These are phyloP conservation scores for Trichoderma arundinaceum DNA, from an alignment of 2,329 filamentous ascomycete genomes.

Conservation along the genomic window DNA sequence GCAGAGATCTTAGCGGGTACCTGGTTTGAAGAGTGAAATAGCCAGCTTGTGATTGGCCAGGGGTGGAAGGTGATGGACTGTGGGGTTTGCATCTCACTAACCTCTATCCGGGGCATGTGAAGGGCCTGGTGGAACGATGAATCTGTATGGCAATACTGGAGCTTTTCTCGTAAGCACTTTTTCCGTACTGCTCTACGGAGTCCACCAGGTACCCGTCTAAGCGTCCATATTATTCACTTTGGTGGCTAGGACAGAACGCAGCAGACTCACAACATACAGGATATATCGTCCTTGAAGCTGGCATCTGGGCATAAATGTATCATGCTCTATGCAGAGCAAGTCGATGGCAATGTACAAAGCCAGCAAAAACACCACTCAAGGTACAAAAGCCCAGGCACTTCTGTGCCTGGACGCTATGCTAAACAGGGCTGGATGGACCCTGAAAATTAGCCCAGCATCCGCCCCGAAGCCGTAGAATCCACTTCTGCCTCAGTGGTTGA, in stretches of 20 bases:
- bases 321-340: not conserved
- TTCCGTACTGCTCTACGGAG: too few relatives aligned
- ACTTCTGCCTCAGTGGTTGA: conserved; percentile 12
- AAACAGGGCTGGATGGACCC: conserved; percentile 21
- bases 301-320: too few relatives aligned
- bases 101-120: conserved; percentile 12
- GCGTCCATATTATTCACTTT: too few relatives aligned
- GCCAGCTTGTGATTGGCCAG: not conserved
- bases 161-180: too few relatives aligned
- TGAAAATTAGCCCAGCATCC: conserved; percentile 1
- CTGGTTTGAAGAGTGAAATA: not conserved
- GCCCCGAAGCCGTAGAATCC: conserved; percentile 12
- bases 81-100: conserved; percentile 15
- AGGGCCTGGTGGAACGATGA: not conserved
- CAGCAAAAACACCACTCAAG: too few relatives aligned
- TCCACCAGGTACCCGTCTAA: too few relatives aligned
- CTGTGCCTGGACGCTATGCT: conserved; percentile 3
- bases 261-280: too few relatives aligned
- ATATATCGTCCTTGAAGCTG: too few relatives aligned
- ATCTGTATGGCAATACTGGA: not conserved
- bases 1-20: conserved; percentile 4
- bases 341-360: too few relatives aligned
- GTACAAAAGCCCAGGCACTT: too few relatives aligned
- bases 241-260: too few relatives aligned
- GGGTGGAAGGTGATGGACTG: not conserved